Conservation (phyloP, 2,329 filamentous ascomycete species). For the Fusarium hostae region DNA sequence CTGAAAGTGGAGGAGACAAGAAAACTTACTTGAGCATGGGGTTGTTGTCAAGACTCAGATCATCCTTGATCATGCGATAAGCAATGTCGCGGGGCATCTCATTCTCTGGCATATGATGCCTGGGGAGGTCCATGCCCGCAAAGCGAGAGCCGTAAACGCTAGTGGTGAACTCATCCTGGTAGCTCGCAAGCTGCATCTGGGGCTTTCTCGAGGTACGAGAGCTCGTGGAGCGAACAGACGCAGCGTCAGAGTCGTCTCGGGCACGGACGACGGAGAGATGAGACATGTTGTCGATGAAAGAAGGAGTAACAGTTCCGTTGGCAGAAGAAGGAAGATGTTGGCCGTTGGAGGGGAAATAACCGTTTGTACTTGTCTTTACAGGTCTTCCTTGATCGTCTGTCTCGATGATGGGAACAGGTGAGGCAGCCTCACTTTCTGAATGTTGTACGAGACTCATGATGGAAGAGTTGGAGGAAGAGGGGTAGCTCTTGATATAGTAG, state of each 20-base stretch:
- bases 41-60: conserved; percentile 90
- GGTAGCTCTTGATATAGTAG: conserved; percentile 11
- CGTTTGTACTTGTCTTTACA: conserved; percentile 43
- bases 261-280: conserved; percentile 61
- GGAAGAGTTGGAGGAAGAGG: conserved; percentile 19
- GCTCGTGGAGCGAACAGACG: conserved; percentile 41
- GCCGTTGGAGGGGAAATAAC: conserved; percentile 38
- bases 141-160: conserved; percentile 91
- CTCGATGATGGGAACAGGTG: conserved; percentile 46
- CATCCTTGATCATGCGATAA: conserved; percentile 97
- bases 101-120: conserved; percentile 84
- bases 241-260: conserved; percentile 46
- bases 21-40: conserved; percentile 79
- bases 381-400: conserved; percentile 46
- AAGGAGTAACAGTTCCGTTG: conserved; percentile 35
- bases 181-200: conserved; percentile 61
- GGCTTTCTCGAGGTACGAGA: conserved; percentile 39
- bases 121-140: conserved; percentile 82
- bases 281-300: conserved; percentile 56
- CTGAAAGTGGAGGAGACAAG: neutral
- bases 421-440: conserved; percentile 37
- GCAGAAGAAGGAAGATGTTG: conserved; percentile 43
- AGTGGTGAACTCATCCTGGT: conserved; percentile 72
- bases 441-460: conserved; percentile 41
- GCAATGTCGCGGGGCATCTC: conserved; percentile 94